A percentile compares a stretch with the other conserved stretches of the same genome.
Evolutionary conservation across 345 rosid genomes (phyloP).

Genomic region (Pistacia integerrima): DNA sequence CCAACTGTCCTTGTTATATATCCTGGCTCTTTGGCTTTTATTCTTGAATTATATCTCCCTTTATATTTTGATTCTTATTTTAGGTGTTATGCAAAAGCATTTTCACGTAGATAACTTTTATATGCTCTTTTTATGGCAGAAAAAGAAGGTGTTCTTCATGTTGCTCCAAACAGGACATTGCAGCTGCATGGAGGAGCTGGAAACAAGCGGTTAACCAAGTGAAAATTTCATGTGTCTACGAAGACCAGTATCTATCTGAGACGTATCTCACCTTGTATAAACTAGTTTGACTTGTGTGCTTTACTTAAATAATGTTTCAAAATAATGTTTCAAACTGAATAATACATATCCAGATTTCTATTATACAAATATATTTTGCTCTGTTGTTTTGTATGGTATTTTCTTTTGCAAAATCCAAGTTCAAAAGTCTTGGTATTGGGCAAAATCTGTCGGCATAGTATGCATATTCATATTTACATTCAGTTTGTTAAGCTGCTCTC

Average conservation of each 20-base stretch:
- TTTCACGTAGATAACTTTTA: not conserved
- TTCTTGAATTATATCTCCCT: not conserved
- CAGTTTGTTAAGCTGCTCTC: no score
- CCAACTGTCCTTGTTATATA: not conserved
- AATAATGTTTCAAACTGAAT: not conserved
- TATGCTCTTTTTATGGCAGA: constrained; percentile 43
- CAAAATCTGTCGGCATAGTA: not conserved
- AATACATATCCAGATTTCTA: not conserved
- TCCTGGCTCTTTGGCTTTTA: not conserved
- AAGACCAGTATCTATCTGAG: constrained; percentile 4
- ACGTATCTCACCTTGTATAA: not conserved
- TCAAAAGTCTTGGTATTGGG: not conserved
- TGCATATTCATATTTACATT: no score
- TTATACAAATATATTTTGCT: not conserved
- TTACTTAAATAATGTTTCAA: constrained; percentile 1
- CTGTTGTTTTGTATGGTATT: not conserved
- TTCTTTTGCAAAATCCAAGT: not conserved
- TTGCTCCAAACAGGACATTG: constrained; percentile 58
- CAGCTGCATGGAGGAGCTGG: constrained; percentile 64
- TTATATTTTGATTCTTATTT: not conserved
- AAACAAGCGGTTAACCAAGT: constrained; percentile 32
- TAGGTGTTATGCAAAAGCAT: not conserved
- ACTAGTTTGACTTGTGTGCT: constrained; percentile 9
- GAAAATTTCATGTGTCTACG: not conserved
- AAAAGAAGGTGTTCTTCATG: constrained; percentile 89